phyloP scores from a whole-genome alignment of 2,329 filamentous ascomycete species.

The Botrytis sinoallii region DNA sequence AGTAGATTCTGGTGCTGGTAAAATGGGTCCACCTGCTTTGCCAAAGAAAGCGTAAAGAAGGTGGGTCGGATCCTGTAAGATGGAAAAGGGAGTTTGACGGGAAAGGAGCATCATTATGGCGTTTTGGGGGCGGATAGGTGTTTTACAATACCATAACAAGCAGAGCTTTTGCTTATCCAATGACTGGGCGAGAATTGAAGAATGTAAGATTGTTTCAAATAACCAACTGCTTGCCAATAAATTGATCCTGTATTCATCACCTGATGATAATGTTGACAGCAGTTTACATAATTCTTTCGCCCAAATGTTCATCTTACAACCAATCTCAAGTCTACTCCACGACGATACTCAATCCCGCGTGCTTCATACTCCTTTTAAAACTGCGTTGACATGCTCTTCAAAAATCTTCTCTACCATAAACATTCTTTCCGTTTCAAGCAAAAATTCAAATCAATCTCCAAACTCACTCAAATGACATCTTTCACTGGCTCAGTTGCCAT shows the following conservation, averaged over 20 bases:
- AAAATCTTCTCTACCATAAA: neutral
- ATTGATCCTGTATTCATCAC: neutral
- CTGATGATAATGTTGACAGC: neutral
- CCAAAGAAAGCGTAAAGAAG: slow-evolving; percentile 23
- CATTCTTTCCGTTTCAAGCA: neutral
- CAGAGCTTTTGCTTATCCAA: neutral
- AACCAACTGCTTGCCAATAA: neutral
- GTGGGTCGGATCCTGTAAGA: neutral
- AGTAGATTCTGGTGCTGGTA: slow-evolving; percentile 60
- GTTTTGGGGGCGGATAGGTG: neutral
- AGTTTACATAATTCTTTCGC: neutral
- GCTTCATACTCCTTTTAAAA: neutral
- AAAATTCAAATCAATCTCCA: slow-evolving; percentile 1
- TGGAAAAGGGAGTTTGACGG: neutral
- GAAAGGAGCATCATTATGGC: neutral
- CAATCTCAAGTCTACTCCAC: neutral
- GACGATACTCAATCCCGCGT: too few species aligned
- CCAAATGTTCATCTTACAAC: neutral
- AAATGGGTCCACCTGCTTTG: slow-evolving; percentile 41
- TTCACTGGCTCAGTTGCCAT: neutral
- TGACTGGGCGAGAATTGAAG: neutral
- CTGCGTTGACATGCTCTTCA: neutral
- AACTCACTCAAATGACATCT: neutral
- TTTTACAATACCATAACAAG: slow-evolving; percentile 4
- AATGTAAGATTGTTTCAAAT: neutral